Conservation (phyloP, 805 yeast species). For the Candida namnaoensis region DNA sequence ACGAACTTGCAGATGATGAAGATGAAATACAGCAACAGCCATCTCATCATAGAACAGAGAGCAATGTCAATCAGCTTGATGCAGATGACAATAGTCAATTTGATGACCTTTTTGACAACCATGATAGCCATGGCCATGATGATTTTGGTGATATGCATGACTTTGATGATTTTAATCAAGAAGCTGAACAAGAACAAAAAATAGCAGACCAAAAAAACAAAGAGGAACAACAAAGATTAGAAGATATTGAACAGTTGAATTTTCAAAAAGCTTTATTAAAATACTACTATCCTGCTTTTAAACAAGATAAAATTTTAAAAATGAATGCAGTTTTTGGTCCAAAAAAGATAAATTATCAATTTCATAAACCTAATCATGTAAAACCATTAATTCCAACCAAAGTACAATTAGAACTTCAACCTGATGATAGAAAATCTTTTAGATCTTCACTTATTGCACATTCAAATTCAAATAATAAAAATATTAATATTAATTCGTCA, state of each 20-base stretch:
- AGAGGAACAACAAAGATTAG: conserved; percentile 7
- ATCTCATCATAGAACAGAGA: conserved; percentile 2
- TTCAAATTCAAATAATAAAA: conserved; percentile 6
- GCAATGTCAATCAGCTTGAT: too few relatives aligned
- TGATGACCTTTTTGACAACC: conserved; percentile 9
- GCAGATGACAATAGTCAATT: conserved; percentile 21
- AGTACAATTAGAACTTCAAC: conserved; percentile 48
- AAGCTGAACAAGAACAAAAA: background rate
- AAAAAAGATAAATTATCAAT: conserved; percentile 43
- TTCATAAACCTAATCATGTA: conserved; percentile 25
- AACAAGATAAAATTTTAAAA: conserved; percentile 43
- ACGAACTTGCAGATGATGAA: conserved; percentile 81
- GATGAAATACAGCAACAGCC: conserved; percentile 27
- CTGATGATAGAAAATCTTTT: conserved; percentile 51
- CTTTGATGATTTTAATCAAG: conserved; percentile 8
- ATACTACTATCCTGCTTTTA: conserved; percentile 56
- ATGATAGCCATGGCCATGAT: conserved; percentile 19
- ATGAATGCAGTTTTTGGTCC: conserved; percentile 64
- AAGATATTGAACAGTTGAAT: conserved; percentile 15
- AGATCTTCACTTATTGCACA: conserved; percentile 19
- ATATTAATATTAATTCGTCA: conserved; percentile 1
- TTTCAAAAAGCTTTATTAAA: conserved; percentile 26
- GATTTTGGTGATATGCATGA: conserved; percentile 7
- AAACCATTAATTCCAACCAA: conserved; percentile 46
- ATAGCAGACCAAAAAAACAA: conserved; percentile 4